Conservation (phyloP, 163 green algal species). For the Prototheca wickerhamii region DNA sequence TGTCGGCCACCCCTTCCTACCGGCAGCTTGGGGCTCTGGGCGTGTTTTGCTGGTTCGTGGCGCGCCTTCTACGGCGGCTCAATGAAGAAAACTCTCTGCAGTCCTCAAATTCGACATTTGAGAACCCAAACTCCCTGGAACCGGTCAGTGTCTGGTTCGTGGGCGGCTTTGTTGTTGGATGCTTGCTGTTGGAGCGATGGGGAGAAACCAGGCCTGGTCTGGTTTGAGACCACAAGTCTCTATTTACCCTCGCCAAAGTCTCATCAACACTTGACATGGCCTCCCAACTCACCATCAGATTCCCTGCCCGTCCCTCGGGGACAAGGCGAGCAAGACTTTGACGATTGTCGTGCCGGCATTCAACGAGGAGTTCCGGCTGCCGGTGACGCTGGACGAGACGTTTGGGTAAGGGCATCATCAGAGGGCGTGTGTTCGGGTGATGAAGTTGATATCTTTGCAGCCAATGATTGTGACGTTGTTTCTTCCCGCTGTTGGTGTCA, state of each 20-base stretch:
- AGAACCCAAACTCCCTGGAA: conserved; percentile 2
- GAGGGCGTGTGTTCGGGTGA: not conserved
- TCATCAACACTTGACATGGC: not conserved
- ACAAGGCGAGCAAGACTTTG: conserved; percentile 60
- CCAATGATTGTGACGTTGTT: not conserved
- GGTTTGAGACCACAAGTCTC: not conserved
- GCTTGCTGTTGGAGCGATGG: not conserved
- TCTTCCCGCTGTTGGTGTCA: not conserved
- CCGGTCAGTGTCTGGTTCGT: not conserved
- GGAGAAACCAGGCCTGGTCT: not conserved
- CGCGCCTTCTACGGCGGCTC: not conserved
- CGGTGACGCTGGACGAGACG: conserved; percentile 66
- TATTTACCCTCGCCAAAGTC: not conserved
- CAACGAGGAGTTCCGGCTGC: conserved; percentile 85
- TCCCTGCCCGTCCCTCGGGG: conserved; percentile 46
- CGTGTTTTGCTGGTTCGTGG: not conserved
- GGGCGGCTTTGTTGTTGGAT: not conserved
- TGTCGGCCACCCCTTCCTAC: too few species aligned
- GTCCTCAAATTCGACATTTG: not conserved
- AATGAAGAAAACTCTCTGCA: conserved; percentile 2
- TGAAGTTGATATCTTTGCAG: too few species aligned
- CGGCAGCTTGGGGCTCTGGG: not conserved
- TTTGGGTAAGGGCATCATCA: conserved; percentile 37
- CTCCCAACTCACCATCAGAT: conserved; percentile 10
- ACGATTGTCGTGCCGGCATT: conserved; percentile 86